Percentiles rank a stretch among this genome's conserved stretches.
Conservation (phyloP, 768 basidiomycete species). For the Tulasnella sp. region DNA sequence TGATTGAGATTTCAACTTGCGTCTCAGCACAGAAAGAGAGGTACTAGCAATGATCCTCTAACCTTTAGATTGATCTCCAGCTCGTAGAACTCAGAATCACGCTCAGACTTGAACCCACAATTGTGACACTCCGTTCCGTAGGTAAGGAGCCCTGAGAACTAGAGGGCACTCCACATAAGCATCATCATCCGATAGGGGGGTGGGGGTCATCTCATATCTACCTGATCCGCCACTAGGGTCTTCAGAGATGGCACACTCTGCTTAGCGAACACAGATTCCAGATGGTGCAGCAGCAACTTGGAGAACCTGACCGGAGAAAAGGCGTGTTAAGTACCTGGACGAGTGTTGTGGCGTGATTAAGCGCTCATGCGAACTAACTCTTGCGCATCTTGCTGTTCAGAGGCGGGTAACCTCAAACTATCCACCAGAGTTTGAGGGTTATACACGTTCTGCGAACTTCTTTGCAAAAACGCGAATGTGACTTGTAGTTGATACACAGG, state of each 20-base stretch:
- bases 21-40: too few species aligned
- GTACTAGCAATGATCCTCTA: too few species aligned
- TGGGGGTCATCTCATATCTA: neutral
- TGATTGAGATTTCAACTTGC: too few species aligned
- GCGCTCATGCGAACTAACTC: constrained; percentile 47
- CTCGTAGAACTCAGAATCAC: constrained; percentile 66
- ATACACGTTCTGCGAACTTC: constrained; percentile 55
- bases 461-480: constrained; percentile 72
- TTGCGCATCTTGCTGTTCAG: constrained; percentile 94
- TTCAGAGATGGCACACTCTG: constrained; percentile 53
- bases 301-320: constrained; percentile 53
- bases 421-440: constrained; percentile 81
- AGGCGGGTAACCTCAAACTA: constrained; percentile 65
- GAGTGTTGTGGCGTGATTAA: neutral
- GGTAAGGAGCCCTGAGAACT: constrained; percentile 77
- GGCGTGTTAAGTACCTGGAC: too few species aligned
- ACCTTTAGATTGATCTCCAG: constrained; percentile 81
- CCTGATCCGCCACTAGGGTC: constrained; percentile 59
- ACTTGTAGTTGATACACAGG: constrained; percentile 34
- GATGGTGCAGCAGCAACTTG: constrained; percentile 84
- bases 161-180: constrained; percentile 32
- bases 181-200: neutral
- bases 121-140: constrained; percentile 70
- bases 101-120: constrained; percentile 62
- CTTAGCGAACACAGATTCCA: constrained; percentile 79